phyloP scores from a whole-genome alignment of 2,329 filamentous ascomycete species.

The Dactylonectria macrodidyma region DNA sequence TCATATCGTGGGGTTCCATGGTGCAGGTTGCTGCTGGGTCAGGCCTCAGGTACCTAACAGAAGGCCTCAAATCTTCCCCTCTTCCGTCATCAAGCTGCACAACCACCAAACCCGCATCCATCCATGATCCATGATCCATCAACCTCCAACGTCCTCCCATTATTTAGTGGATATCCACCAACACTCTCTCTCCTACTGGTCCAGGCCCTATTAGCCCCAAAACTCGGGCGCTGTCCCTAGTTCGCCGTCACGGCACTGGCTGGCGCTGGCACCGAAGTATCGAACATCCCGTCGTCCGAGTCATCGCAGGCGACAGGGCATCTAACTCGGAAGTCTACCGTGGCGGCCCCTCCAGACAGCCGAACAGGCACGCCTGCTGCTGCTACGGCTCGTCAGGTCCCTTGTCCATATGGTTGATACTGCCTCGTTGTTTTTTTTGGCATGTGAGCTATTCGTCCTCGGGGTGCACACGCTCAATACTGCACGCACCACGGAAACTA shows the following conservation, averaged over 20 bases:
- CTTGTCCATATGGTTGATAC: slow-evolving; percentile 1
- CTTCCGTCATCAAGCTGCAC: slow-evolving; percentile 30
- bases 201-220: slow-evolving; percentile 36
- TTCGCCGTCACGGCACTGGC: slow-evolving; percentile 40
- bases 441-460: slow-evolving; percentile 35
- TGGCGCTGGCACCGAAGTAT: slow-evolving; percentile 35
- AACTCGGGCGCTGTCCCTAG: slow-evolving; percentile 24
- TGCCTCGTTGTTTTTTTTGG: slow-evolving; percentile 5
- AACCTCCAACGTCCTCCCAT: slow-evolving; percentile 33
- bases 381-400: slow-evolving; percentile 27
- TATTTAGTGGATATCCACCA: slow-evolving; percentile 40
- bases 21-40: neutral
- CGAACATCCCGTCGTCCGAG: slow-evolving; percentile 51
- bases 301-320: slow-evolving; percentile 20
- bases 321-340: slow-evolving; percentile 44
- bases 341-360: slow-evolving; percentile 34
- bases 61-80: slow-evolving; percentile 7
- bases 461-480: slow-evolving; percentile 16
- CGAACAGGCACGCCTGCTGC: slow-evolving; percentile 29
- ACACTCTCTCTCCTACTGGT: slow-evolving; percentile 29
- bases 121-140: slow-evolving; percentile 41
- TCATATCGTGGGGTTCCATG: slow-evolving; percentile 27
- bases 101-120: slow-evolving; percentile 15
- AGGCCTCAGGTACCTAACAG: too few species aligned
- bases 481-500: neutral